Evolutionary conservation across 495 filamentous ascomycete species (phyloP), one percentile per base, ranked within the genome.

Genomic region (Penicillium pulvis): DNA sequence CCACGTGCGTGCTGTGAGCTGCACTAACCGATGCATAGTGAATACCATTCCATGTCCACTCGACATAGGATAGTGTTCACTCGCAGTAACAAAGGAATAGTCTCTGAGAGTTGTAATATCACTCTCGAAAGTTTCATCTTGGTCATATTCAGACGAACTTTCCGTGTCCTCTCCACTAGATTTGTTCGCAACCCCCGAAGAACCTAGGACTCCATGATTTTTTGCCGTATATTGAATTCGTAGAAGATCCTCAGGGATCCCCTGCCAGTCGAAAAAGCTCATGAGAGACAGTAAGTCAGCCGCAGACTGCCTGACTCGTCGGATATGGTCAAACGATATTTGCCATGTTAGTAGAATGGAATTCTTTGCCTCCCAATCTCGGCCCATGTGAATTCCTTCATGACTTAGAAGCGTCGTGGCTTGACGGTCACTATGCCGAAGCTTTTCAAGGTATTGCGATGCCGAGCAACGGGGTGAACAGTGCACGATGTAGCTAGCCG

Each of bases 401-500:
- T 42, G 9, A 10, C 3, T 28, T 4, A 57, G 45, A 19, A 57
- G 35, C 10, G 14, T 17, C 19, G 20, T 39, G 3, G 28, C 45
- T 17, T 42, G 6, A 19, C 26, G 23, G 28, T 57, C 46, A 41
- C 45, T 57, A 19, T 49, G 24, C 39, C 35, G 63, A 53, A 78
- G 78, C 17, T 71, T 55, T 41, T 66, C 35, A 1, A 79, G 57
- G 58, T 82, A 81, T 50, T 69, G 49, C 48, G 49, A 52, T 36
- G 26, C 49, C 20, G 31, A 52, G 33, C 16, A 52, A 39, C 16
- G 31, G 35, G 35, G 35, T 39, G 14, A 39, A 30, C 44, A 58
- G 41, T 49, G 68, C 53, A 11, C 53, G 50, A 83, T 81, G 60
- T 78, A 83, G 14, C 68, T 74, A 9, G 76, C 75, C 2, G 78